Conservation (phyloP, 306 rosid genomes). For the Gleditsia sinensis region DNA sequence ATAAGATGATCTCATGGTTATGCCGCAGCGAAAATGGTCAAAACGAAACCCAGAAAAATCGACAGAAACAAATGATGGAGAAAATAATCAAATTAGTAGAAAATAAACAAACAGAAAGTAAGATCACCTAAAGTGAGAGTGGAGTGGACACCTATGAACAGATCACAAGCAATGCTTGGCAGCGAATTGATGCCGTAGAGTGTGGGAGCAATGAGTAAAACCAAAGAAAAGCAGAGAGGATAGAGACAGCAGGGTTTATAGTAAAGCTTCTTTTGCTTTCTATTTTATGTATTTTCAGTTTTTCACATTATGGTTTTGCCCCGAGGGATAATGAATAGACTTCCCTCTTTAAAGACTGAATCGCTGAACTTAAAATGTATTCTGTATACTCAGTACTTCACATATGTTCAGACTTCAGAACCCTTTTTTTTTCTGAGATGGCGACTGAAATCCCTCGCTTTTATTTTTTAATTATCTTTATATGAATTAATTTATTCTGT, state of each 20-base stretch:
- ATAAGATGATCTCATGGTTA: background rate
- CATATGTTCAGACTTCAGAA: background rate
- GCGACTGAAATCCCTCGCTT: background rate
- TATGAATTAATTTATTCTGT: background rate
- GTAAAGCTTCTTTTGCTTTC: constrained; percentile 36
- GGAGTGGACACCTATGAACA: constrained; percentile 15
- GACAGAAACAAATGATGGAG: constrained; percentile 15
- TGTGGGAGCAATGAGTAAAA: constrained; percentile 52
- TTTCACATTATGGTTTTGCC: constrained; percentile 23
- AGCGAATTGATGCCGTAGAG: constrained; percentile 49
- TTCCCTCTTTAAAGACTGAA: too few relatives aligned
- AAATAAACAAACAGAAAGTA: constrained; percentile 24
- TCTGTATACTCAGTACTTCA: background rate
- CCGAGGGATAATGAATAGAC: background rate
- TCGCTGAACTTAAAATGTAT: background rate
- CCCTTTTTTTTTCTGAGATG: background rate
- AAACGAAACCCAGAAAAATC: constrained; percentile 19
- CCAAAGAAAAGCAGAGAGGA: constrained; percentile 46
- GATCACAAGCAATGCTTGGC: constrained; percentile 24
- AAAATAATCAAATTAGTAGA: constrained; percentile 32
- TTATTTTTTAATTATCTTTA: background rate
- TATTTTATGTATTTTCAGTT: constrained; percentile 35
- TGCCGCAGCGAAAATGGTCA: constrained; percentile 11
- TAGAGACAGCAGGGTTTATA: constrained; percentile 29
- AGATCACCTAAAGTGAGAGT: constrained; percentile 35